Evolutionary conservation across 2,329 filamentous ascomycete genomes (phyloP).

Genomic region (Podosphaera leucotricha): DNA sequence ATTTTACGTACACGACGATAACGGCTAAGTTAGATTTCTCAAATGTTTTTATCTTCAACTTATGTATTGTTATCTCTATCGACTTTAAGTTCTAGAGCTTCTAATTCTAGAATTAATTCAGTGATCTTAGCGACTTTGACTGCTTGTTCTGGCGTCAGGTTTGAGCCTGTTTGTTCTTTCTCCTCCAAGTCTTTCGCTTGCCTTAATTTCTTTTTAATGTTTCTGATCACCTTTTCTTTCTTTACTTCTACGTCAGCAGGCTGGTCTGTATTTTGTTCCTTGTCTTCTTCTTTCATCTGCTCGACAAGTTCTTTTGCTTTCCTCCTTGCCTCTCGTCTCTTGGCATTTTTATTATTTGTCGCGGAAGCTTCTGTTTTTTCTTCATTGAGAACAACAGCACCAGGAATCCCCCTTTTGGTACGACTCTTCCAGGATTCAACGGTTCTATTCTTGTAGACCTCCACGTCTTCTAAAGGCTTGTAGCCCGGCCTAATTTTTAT

Average conservation of each 20-base stretch:
- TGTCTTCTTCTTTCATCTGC: slow-evolving; percentile 18
- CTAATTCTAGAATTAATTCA: slow-evolving; percentile 73
- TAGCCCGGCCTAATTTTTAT: slow-evolving; percentile 90
- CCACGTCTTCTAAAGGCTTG: slow-evolving; percentile 80
- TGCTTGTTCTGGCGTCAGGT: slow-evolving; percentile 75
- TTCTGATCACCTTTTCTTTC: slow-evolving; percentile 78
- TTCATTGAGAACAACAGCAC: slow-evolving; percentile 36
- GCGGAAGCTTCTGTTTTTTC: slow-evolving; percentile 23
- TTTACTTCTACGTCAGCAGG: slow-evolving; percentile 46
- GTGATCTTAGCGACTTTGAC: slow-evolving; percentile 96
- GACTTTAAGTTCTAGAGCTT: slow-evolving; percentile 55
- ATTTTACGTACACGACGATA: too few relatives aligned
- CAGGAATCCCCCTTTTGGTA: slow-evolving; percentile 46
- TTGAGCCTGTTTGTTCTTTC: slow-evolving; percentile 73
- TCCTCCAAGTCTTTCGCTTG: slow-evolving; percentile 76
- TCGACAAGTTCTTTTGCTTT: slow-evolving; percentile 23
- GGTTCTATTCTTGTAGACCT: slow-evolving; percentile 82
- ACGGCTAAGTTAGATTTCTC: too few relatives aligned
- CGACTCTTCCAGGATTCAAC: slow-evolving; percentile 68
- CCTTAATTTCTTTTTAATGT: slow-evolving; percentile 80
- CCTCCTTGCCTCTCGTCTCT: slow-evolving; percentile 43
- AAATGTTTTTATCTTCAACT: too few relatives aligned
- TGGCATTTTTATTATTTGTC: slow-evolving; percentile 65
- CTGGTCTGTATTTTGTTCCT: background rate
- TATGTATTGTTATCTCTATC: slow-evolving; percentile 24